phyloP scores from a whole-genome alignment of 2,329 filamentous ascomycete species.

The Coleophoma eucalyptorum region DNA sequence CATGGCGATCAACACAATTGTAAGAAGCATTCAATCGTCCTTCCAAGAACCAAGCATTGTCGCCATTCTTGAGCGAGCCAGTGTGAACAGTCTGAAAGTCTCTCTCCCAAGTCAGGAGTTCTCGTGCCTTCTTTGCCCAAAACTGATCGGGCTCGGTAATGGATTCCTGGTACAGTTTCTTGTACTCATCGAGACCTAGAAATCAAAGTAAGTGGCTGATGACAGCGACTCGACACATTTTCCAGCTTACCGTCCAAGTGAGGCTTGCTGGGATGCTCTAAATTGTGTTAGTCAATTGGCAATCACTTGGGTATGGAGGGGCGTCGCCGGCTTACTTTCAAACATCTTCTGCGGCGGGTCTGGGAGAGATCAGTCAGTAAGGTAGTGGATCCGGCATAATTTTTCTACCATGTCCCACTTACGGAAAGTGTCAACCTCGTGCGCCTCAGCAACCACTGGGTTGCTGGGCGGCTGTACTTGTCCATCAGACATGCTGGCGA shows the following conservation, averaged over 20 bases:
- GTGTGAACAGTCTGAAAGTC: slow-evolving; percentile 88
- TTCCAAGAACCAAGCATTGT: slow-evolving; percentile 93
- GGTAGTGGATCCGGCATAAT: not conserved
- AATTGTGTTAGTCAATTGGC: slow-evolving; percentile 16
- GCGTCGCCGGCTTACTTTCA: slow-evolving; percentile 48
- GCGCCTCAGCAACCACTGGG: slow-evolving; percentile 70
- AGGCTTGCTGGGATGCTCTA: slow-evolving; percentile 69
- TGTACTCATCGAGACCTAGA: slow-evolving; percentile 62
- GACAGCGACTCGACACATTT: not conserved
- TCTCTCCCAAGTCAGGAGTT: slow-evolving; percentile 83
- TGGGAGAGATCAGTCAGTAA: slow-evolving; percentile 28
- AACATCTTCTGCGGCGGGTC: slow-evolving; percentile 65
- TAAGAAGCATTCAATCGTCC: slow-evolving; percentile 92
- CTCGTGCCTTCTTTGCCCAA: slow-evolving; percentile 82
- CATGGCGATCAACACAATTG: slow-evolving; percentile 96
- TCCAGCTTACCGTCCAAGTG: slow-evolving; percentile 57
- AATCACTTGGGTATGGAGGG: not conserved
- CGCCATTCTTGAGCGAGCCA: slow-evolving; percentile 73
- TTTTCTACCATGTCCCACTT: slow-evolving; percentile 28
- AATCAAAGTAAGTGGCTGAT: not conserved
- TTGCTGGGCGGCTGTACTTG: slow-evolving; percentile 34
- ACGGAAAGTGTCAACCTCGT: slow-evolving; percentile 72
- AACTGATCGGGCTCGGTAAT: slow-evolving; percentile 87
- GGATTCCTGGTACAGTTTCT: slow-evolving; percentile 72
- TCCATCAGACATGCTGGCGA: slow-evolving; percentile 39